Base-by-base conservation (phyloP, 768 basidiomycete genomes). In the Russula ochroleuca region DNA sequence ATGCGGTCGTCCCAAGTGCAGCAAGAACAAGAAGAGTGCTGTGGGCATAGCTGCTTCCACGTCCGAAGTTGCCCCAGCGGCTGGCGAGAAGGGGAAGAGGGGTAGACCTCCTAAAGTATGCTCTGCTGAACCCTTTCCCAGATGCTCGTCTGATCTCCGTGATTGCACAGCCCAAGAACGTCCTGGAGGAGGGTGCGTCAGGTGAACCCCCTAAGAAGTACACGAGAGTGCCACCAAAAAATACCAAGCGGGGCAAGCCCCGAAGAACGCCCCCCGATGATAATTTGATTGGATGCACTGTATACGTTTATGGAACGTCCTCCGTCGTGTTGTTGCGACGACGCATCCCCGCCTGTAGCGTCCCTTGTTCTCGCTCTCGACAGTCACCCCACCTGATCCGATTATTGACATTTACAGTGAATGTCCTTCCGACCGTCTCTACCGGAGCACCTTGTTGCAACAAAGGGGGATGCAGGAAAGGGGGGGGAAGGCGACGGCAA, bases 1-100 rank as follows among this genome's bases (percentile, higher is more conserved):
- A 71, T 83, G 94, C 52, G 94, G 94, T 59, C 85, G 94, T 68
- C 94, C 94, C 65, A 92, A 87, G 74, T 93, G 93, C 70, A 91
- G 89, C 75, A 94, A 90, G 78, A 85, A 85, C 76, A 85, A 83
- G 78, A 82, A 81, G 71, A 74, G 72, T 67, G 71, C 73, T 72
- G 76, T 71, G 64, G 67, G 74, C 60, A 64, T 72, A 15, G 68
- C 74, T 33, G 68, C 72, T 1, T 70, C 72, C 14, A 43, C 74
- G 17, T 67, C 75, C 19, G 67, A 63, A 52, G 69, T 69, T 51
- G 68, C 61, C 43, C 58, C 68, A 58, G 69, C 75, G 64, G 72
- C 73, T 57, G 73, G 70, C 1, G 66, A 64, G 58, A 80, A 80
- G 75, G 76, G 78, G 69, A 81, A 79, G 57, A 74, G 81, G 66